phyloP scores from a whole-genome alignment of 2,329 filamentous ascomycete species.

The Trichoderma simmonsii region DNA sequence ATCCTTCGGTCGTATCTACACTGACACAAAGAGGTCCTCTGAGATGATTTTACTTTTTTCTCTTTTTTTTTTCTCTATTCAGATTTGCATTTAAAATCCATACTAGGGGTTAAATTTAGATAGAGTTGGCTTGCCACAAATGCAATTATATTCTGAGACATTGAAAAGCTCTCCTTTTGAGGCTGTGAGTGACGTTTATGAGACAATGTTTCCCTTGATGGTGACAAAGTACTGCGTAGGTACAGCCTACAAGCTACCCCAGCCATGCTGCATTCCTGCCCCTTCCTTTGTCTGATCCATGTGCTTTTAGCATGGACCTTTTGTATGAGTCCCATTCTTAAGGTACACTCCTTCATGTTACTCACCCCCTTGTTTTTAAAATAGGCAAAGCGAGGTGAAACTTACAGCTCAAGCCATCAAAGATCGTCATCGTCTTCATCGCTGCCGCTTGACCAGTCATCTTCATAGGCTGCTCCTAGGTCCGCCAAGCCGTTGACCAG shows the following conservation, averaged over 20 bases:
- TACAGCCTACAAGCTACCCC: not conserved
- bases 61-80: conserved; percentile 4
- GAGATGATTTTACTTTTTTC: not conserved
- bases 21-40: conserved; percentile 11
- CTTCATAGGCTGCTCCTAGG: conserved; percentile 83
- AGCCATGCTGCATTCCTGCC: not conserved
- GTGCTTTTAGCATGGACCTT: not conserved
- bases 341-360: not conserved
- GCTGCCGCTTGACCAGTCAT: conserved; percentile 78
- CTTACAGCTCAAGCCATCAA: not conserved
- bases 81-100: conserved; percentile 21
- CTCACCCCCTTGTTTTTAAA: not conserved
- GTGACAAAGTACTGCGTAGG: not conserved
- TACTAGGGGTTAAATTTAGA: conserved; percentile 26
- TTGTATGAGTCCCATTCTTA: not conserved
- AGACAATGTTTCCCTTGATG: not conserved
- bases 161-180: not conserved
- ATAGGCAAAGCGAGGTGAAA: not conserved
- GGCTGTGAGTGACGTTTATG: not conserved
- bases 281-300: not conserved
- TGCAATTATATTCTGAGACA: conserved; percentile 26
- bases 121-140: conserved; percentile 32
- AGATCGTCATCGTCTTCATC: conserved; percentile 64
- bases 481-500: conserved; percentile 78
- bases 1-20: conserved; percentile 11